Evolutionary conservation across 805 yeast genomes (phyloP).

Genomic region (baker's yeast (Saccharomyces cerevisiae)): DNA sequence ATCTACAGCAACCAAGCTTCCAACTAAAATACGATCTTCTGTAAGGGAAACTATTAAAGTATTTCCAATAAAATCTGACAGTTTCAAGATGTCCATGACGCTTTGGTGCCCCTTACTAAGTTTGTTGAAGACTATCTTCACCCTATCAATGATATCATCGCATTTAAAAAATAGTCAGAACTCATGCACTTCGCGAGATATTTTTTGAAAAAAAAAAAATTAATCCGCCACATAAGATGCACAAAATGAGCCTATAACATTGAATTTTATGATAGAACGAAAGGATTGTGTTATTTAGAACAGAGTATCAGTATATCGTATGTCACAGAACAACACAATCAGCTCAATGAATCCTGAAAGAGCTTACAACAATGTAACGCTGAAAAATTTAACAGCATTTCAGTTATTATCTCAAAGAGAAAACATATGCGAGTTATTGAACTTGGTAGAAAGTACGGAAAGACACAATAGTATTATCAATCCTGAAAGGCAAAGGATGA

Average conservation of each 20-base stretch:
- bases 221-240: neutral
- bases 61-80: slow-evolving; percentile 26
- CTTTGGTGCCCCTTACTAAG: neutral
- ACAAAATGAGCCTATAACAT: neutral
- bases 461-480: slow-evolving; percentile 12
- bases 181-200: neutral
- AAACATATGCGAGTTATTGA: slow-evolving; percentile 25
- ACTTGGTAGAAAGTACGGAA: slow-evolving; percentile 20
- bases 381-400: slow-evolving; percentile 27
- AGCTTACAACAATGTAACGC: slow-evolving; percentile 17
- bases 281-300: neutral
- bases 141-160: neutral
- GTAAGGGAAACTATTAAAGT: slow-evolving; percentile 31
- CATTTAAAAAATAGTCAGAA: neutral
- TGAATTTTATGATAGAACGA: neutral
- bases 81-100: slow-evolving; percentile 10
- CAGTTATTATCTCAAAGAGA: slow-evolving; percentile 24
- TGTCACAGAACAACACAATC: neutral
- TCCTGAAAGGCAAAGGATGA: slow-evolving; percentile 9
- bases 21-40: slow-evolving; percentile 31
- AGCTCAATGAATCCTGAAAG: neutral
- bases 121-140: neutral
- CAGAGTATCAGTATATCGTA: neutral
- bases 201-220: neutral
- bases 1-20: slow-evolving; percentile 37